These are phyloP conservation scores for Cladobotryum mycophilum DNA, from an alignment of 2,329 filamentous ascomycete species.

Conservation along the genomic window DNA sequence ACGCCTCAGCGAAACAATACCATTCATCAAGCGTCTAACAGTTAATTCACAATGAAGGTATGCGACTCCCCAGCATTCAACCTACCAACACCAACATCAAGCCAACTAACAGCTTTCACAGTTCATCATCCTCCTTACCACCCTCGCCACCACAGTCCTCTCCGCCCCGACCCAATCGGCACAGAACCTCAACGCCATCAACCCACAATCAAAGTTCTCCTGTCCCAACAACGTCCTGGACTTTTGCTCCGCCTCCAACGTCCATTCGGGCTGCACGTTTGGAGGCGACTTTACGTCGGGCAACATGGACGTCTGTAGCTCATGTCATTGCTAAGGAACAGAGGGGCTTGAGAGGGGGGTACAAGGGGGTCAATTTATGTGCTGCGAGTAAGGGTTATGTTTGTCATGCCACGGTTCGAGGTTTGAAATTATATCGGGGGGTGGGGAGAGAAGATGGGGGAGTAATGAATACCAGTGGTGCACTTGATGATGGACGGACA, in stretches of 20 bases:
- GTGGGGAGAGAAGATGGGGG: not conserved
- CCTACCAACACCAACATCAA: not conserved
- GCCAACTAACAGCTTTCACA: not conserved
- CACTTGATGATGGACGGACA: too few species aligned
- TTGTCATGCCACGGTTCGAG: too few species aligned
- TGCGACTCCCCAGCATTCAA: not conserved
- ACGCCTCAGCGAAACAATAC: too few species aligned
- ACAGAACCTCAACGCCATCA: constrained; percentile 3
- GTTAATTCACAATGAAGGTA: too few species aligned
- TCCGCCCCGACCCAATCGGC: not conserved
- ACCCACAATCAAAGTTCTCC: constrained; percentile 12
- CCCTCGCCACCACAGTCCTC: constrained; percentile 5
- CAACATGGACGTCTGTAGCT: constrained; percentile 11
- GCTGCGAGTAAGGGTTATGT: too few species aligned
- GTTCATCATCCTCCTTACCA: constrained; percentile 1
- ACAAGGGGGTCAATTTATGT: too few species aligned
- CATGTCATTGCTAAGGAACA: constrained; percentile 5
- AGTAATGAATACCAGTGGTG: not conserved
- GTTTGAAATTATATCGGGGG: too few species aligned
- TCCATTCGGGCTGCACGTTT: constrained; percentile 14
- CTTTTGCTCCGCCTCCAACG: constrained; percentile 18
- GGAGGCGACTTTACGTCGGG: constrained; percentile 12
- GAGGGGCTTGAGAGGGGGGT: too few species aligned
- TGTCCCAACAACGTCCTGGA: constrained; percentile 12
- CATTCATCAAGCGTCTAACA: too few species aligned